Evolutionary conservation across 176 grass and related monocot genomes (phyloP).

Genomic region (Thalia dealbata): DNA sequence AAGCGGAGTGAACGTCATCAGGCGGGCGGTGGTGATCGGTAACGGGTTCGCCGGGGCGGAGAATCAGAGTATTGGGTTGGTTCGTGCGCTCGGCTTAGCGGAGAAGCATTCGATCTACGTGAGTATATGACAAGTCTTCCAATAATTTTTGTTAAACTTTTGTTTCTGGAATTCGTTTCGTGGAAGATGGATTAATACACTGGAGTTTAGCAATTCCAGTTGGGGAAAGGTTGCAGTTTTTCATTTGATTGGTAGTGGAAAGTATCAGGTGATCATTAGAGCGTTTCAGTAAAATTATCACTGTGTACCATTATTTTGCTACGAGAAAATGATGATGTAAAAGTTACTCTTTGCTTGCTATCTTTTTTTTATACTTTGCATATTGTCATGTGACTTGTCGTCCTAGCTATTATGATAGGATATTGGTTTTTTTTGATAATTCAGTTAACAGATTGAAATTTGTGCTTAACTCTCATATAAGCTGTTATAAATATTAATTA

Average conservation of each 20-base stretch:
- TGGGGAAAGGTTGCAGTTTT: not conserved
- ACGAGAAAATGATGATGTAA: too few species aligned
- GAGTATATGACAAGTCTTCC: not conserved
- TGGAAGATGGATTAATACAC: not conserved
- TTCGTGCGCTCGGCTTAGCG: slow-evolving; percentile 70
- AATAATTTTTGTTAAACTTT: not conserved
- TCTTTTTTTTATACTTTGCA: not conserved
- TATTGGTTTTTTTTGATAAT: not conserved
- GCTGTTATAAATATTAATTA: not conserved
- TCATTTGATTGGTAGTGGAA: not conserved
- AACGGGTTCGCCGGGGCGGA: slow-evolving; percentile 68
- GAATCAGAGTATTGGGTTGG: slow-evolving; percentile 84
- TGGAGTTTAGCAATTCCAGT: not conserved
- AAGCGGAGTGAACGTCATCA: slow-evolving; percentile 47
- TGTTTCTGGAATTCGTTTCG: not conserved
- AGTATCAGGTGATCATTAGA: not conserved
- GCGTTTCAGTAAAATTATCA: too few species aligned
- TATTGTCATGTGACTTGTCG: not conserved
- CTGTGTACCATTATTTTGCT: not conserved
- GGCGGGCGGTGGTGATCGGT: slow-evolving; percentile 63
- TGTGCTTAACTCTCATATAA: not conserved
- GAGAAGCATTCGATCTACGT: slow-evolving; percentile 62
- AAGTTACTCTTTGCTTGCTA: too few species aligned
- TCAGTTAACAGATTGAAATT: not conserved
- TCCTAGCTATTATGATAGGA: not conserved